Evolutionary conservation across 441 rosid species (phyloP), one percentile per base, ranked within the genome.

Genomic region (Arabidopsis lyrata): DNA sequence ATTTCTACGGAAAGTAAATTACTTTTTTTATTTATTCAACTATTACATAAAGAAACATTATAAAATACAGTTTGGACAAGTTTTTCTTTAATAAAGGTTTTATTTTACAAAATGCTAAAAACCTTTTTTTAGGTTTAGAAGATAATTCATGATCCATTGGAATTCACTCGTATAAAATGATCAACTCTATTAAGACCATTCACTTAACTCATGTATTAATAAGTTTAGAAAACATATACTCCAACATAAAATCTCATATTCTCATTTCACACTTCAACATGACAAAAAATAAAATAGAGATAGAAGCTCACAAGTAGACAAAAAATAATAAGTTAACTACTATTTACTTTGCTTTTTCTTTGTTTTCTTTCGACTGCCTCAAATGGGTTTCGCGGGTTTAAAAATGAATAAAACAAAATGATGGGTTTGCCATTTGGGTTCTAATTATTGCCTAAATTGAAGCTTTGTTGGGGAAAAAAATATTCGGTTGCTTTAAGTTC

Each of bases 331-430:
- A 5, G 14, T 36, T 32, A 35, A 16, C 15, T 16, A 16, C 15
- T 16, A 16, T 35, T 58, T 8, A 2, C 5, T 36, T n/a, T 52
- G 20, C 3, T 24, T 31, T 44, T 29, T 5, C 16, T 20, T 35
- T 47, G 6, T 32, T 35, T 18, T 54, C 35, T 12, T 55, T 57
- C 20, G 44, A 38, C 9, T 72, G 41, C 36, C 45, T 35, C 38
- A 20, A 72, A 63, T 42, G 49, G 69, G 22, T 12, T 3, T 10
- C 12, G 10, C 24, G 49, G 31, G 39, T 44, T 45, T 54, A 63
- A 32, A 63, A 18, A 54, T 11, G 31, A 8, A 57, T 45, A 55
- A 53, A 72, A 72, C 70, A 65, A 65, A 73, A 65, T 73, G 77
- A 73, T 64, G 48, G 32, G 24, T 36, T 36, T 65, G 52, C 59